These are phyloP conservation scores for Sporothrix luriei DNA, from an alignment of 2,329 filamentous ascomycete species.

Conservation along the genomic window DNA sequence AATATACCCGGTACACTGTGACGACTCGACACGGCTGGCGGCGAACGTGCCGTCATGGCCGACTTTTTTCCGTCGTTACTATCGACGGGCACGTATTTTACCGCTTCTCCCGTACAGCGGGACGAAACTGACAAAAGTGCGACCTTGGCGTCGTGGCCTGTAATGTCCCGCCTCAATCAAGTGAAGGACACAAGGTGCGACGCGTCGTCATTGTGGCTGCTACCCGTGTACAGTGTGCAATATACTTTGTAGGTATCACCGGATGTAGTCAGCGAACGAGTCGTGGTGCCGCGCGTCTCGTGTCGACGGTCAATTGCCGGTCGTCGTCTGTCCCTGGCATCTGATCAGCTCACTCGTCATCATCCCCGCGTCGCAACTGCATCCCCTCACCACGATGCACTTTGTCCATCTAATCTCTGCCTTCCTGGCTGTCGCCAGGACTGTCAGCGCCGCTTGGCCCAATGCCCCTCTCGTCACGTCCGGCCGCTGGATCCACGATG, in stretches of 20 bases:
- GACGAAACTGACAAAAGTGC: not conserved
- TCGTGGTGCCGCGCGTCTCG: too few relatives aligned
- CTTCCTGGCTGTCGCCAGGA: too few relatives aligned
- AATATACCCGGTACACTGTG: too few relatives aligned
- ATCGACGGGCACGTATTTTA: not conserved
- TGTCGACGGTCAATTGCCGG: too few relatives aligned
- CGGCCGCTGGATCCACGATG: constrained; percentile 50
- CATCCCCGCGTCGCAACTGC: not conserved
- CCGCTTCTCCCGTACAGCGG: constrained; percentile 6
- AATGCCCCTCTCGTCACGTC: constrained; percentile 49
- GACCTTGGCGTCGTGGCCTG: not conserved
- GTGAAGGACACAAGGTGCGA: too few relatives aligned
- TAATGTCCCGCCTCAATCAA: constrained; percentile 7
- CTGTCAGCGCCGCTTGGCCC: constrained; percentile 43
- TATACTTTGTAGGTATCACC: too few relatives aligned
- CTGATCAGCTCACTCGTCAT: too few relatives aligned
- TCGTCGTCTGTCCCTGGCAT: too few relatives aligned
- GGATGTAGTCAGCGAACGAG: too few relatives aligned
- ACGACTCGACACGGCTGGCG: too few relatives aligned
- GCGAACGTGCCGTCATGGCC: not conserved
- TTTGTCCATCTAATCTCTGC: too few relatives aligned
- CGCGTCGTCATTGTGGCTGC: too few relatives aligned
- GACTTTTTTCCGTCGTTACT: not conserved
- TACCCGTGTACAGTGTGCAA: not conserved
- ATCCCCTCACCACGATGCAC: not conserved